Evolutionary conservation across 768 basidiomycete species (phyloP).

Genomic region (Termitomyces sp.): DNA sequence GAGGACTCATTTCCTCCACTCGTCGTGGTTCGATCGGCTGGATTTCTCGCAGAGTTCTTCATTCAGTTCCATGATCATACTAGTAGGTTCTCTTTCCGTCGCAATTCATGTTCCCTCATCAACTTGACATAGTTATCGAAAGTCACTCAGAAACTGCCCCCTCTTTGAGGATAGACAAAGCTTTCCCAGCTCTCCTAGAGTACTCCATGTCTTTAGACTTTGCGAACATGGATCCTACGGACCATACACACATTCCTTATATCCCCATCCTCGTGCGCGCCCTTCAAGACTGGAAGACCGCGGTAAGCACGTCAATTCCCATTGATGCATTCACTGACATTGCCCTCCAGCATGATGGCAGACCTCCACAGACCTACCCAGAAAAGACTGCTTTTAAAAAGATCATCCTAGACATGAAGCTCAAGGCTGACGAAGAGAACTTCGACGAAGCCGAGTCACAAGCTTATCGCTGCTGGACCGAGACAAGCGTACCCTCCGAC

Average conservation of each 20-base stretch:
- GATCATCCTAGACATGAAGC: conserved; percentile 51
- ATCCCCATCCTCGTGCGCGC: conserved; percentile 83
- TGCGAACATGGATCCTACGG: conserved; percentile 76
- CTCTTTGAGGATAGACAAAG: conserved; percentile 80
- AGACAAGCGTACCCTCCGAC: conserved; percentile 58
- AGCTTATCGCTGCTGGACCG: conserved; percentile 75
- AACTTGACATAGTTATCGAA: conserved; percentile 64
- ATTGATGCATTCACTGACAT: not conserved
- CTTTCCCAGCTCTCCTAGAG: conserved; percentile 77
- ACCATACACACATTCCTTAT: conserved; percentile 88
- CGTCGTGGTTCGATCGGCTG: conserved; percentile 76
- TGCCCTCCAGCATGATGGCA: conserved; percentile 54
- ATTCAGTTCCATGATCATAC: conserved; percentile 88
- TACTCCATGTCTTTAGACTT: conserved; percentile 71
- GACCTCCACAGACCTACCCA: conserved; percentile 46
- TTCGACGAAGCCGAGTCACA: conserved; percentile 92
- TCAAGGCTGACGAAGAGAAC: conserved; percentile 90
- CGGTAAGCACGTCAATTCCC: conserved; percentile 36
- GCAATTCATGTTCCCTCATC: not conserved
- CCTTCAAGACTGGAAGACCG: conserved; percentile 76
- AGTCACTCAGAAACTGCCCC: conserved; percentile 74
- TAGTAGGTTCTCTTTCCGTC: conserved; percentile 38
- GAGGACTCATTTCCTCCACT: conserved; percentile 57
- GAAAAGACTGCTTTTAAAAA: conserved; percentile 81
- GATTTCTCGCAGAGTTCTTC: conserved; percentile 85